A percentile compares a stretch with the other conserved stretches of the same genome.
These are phyloP conservation scores for Russula foetens DNA, from an alignment of 768 basidiomycete species.

Conservation along the genomic window DNA sequence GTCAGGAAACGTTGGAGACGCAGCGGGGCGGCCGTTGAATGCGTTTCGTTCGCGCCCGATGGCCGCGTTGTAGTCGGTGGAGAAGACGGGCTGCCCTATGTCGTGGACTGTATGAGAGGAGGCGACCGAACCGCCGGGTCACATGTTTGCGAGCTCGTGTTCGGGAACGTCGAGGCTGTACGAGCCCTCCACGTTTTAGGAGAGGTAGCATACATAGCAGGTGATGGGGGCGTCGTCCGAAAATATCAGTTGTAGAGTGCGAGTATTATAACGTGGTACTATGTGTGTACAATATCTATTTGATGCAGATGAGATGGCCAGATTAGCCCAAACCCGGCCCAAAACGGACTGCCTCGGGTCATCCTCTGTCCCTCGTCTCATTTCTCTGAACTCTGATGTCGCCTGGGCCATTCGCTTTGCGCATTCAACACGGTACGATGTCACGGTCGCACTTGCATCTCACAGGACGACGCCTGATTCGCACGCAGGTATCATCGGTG, in stretches of 20 bases:
- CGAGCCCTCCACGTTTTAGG: constrained; percentile 10
- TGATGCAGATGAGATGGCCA: neutral
- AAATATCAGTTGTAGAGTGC: constrained; percentile 14
- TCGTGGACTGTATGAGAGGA: constrained; percentile 3
- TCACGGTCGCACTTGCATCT: neutral
- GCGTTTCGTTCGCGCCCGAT: neutral
- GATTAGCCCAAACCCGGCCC: neutral
- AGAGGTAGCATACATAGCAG: constrained; percentile 11
- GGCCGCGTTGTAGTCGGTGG: constrained; percentile 15
- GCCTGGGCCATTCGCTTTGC: constrained; percentile 44
- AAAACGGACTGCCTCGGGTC: neutral
- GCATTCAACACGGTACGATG: constrained; percentile 51
- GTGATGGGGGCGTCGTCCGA: constrained; percentile 16
- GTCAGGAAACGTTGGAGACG: constrained; percentile 16
- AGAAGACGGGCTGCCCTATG: constrained; percentile 19
- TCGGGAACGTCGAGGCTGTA: constrained; percentile 19
- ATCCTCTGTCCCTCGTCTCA: neutral
- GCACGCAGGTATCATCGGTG: constrained; percentile 59
- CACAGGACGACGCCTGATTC: neutral
- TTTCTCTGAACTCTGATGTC: constrained; percentile 33
- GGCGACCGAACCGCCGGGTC: neutral
- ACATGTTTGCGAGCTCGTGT: constrained; percentile 16
- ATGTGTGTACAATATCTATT: no score
- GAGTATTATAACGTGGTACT: no score
- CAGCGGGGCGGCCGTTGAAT: constrained; percentile 4